Conservation (phyloP, 1,284 basidiomycete genomes). For the Ustilago lituana region DNA sequence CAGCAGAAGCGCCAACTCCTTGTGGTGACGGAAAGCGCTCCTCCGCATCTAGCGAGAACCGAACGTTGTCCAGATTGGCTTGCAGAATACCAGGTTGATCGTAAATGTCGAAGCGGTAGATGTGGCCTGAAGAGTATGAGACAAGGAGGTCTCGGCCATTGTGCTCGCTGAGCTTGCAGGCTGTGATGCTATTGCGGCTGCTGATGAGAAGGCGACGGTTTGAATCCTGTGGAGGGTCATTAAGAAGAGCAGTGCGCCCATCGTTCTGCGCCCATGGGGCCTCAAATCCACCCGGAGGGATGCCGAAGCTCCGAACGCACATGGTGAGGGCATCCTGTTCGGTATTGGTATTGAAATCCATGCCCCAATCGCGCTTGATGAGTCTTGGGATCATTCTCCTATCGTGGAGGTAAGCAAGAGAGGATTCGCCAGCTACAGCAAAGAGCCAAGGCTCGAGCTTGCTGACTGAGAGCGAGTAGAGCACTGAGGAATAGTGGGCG, state of each 20-base stretch:
- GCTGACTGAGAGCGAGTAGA: conserved; percentile 70
- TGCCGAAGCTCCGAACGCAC: conserved; percentile 85
- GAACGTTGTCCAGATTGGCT: conserved; percentile 18
- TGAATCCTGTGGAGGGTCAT: conserved; percentile 4
- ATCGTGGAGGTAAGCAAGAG: conserved; percentile 86
- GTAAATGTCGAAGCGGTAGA: conserved; percentile 65
- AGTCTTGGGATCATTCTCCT: conserved; percentile 78
- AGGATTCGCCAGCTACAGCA: conserved; percentile 68
- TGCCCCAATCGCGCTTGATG: conserved; percentile 78
- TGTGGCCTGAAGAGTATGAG: conserved; percentile 55
- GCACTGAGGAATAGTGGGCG: conserved; percentile 69
- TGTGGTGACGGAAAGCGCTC: conserved; percentile 10
- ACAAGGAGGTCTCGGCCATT: conserved; percentile 61
- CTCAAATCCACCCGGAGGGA: conserved; percentile 69
- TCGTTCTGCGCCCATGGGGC: conserved; percentile 19
- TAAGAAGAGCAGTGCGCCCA: conserved; percentile 17
- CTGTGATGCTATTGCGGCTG: conserved; percentile 56
- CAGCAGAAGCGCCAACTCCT: not conserved
- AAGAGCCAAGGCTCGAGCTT: conserved; percentile 70
- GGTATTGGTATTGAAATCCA: conserved; percentile 68
- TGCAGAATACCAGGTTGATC: conserved; percentile 45
- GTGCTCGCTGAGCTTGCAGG: conserved; percentile 59
- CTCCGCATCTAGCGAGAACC: conserved; percentile 8
- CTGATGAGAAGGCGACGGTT: conserved; percentile 16
- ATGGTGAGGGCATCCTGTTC: conserved; percentile 73